Evolutionary conservation across 257 asterid genomes (phyloP).

Genomic region (Schizonepeta tenuifolia): DNA sequence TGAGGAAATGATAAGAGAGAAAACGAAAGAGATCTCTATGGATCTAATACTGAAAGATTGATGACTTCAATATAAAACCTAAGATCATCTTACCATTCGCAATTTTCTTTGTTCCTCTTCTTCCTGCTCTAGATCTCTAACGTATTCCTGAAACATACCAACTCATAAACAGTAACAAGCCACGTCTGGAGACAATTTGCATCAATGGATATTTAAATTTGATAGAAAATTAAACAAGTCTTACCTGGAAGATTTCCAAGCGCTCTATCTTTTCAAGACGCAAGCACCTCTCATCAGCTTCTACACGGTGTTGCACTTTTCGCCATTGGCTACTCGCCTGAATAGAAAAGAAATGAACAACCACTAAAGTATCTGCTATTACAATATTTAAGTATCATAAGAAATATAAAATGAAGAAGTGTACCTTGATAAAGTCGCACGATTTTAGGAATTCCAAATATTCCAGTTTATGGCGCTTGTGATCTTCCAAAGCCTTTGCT

Average conservation of each 20-base stretch:
- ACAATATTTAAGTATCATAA: constrained; percentile 26
- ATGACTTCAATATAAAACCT: constrained; percentile 27
- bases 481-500: constrained; percentile 84
- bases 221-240: constrained; percentile 7
- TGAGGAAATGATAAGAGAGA: constrained; percentile 11
- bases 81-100: constrained; percentile 56
- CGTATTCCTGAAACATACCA: constrained; percentile 75
- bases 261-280: constrained; percentile 93
- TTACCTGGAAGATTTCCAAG: constrained; percentile 90
- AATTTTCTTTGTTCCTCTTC: constrained; percentile 89
- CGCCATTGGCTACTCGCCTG: constrained; percentile 99
- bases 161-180: constrained; percentile 34
- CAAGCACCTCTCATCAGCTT: constrained; percentile 89
- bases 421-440: constrained; percentile 87
- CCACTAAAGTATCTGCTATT: constrained; percentile 2
- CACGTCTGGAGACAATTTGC: constrained; percentile 13
- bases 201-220: constrained; percentile 10
- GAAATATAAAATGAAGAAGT: constrained; percentile 18
- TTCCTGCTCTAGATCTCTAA: constrained; percentile 83
- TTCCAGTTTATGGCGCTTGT: constrained; percentile 65
- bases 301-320: constrained; percentile 87
- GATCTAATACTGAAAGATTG: constrained; percentile 6
- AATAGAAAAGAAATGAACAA: constrained; percentile 25
- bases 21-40: neutral
- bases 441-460: constrained; percentile 80